Percentiles rank a stretch among this genome's conserved stretches.
phyloP scores from a whole-genome alignment of 2,329 filamentous ascomycete genomes.

The Trichothecium sympodiale region DNA sequence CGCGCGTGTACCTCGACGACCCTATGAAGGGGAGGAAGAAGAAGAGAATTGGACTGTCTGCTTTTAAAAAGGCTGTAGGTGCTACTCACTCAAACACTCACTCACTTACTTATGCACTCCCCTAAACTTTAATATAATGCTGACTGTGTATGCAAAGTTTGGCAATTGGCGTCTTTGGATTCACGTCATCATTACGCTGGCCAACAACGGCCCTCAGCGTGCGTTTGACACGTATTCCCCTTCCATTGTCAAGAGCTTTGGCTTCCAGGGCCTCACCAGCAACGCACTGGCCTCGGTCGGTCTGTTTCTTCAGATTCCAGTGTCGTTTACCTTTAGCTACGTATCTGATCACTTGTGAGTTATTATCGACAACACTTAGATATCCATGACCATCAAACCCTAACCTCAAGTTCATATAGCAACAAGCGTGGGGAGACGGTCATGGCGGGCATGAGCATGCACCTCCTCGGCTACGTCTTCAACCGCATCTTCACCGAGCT shows the following conservation, averaged over 20 bases:
- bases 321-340: conserved; percentile 39
- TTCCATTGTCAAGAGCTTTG: conserved; percentile 40
- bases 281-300: conserved; percentile 46
- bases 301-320: conserved; percentile 39
- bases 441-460: conserved; percentile 33
- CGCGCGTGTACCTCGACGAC: conserved; percentile 28
- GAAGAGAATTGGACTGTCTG: conserved; percentile 29
- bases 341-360: conserved; percentile 40
- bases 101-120: too few relatives aligned
- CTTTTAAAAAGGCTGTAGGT: conserved; percentile 32
- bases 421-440: conserved; percentile 40
- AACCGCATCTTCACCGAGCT: conserved; percentile 40
- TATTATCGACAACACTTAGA: not conserved
- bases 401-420: conserved; percentile 11
- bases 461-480: conserved; percentile 40
- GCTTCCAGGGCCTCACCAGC: conserved; percentile 33
- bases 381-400: not conserved
- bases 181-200: conserved; percentile 38
- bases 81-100: too few relatives aligned
- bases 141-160: conserved; percentile 18
- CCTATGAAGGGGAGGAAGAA: conserved; percentile 36
- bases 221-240: conserved; percentile 42
- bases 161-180: conserved; percentile 39
- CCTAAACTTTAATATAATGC: not conserved
- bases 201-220: conserved; percentile 35